Evolutionary conservation across 2,329 filamentous ascomycete genomes (phyloP), one percentile per base, ranked within the genome.

Genomic region (Lecanosticta acicola): DNA sequence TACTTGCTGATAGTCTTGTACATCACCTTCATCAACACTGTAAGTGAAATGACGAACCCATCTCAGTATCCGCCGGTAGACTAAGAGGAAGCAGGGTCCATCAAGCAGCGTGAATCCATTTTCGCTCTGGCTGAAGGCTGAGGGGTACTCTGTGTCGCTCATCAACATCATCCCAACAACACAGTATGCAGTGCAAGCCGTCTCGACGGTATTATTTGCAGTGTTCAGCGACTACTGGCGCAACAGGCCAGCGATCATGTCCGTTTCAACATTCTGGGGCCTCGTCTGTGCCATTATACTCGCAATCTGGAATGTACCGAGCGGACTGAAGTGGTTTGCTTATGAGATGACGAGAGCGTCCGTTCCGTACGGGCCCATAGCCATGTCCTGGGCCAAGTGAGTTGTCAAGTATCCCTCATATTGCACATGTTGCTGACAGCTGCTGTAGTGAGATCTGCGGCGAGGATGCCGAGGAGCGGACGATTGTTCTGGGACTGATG

Each of bases 401-500:
- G 51, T 42, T 17, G 7, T 42, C 26, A 10, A 14, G 7, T 16
- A 3, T 26, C 1, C n/a, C 2, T n/a, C 4, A 9, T 32, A 10
- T 14, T 5, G 19, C n/a, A 3, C 21, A 14, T 7, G 37, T 32
- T 33, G 40, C 51, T 54, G 39, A 54, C 39, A 20, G 18, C 13
- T 2, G 9, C 8, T 11, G n/a, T 24, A 56, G 51, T 42, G 76
- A 79, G 51, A 77, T 78, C 16, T 79, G 75, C 46, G 68, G 72
- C 3, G 64, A 65, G 2, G 73, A 82, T 38, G 78, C 81, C 42
- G 82, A 86, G 61, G 82, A 85, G 64, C 70, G 81, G 3, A 81
- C 83, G 0, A 67, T 87, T 3, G 80, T 85, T 0, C 74, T 82
- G 0, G 82, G 72, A 0, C 67, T 71, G 13, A 85, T 85, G 79